phyloP scores from a whole-genome alignment of 192 early-diverging fungal genomes.

The Backusella psychrophila region DNA sequence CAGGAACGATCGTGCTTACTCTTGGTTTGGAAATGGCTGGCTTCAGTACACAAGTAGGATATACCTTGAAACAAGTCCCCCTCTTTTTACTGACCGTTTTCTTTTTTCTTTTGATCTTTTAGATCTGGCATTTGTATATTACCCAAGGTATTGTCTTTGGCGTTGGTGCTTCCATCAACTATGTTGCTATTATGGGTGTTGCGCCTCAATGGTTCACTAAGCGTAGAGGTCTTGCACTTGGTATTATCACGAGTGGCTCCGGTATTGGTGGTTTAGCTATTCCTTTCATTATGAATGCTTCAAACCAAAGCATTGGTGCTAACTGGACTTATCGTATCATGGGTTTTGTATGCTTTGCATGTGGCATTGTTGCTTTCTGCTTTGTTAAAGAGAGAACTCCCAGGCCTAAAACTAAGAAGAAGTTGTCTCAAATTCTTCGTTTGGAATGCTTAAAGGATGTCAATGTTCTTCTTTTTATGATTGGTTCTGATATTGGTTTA shows the following conservation, averaged over 20 bases:
- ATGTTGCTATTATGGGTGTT: conserved; percentile 27
- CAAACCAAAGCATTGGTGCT: conserved; percentile 53
- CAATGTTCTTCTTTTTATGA: conserved; percentile 17
- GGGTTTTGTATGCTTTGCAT: conserved; percentile 25
- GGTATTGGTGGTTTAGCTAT: conserved; percentile 73
- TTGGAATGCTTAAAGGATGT: conserved; percentile 17
- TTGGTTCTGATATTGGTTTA: conserved; percentile 17
- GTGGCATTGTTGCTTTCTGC: background rate
- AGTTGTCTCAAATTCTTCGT: conserved; percentile 12
- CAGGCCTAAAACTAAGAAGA: background rate
- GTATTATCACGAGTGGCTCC: conserved; percentile 59
- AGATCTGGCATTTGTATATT: conserved; percentile 62
- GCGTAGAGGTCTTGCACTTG: conserved; percentile 53
- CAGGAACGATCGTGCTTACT: background rate
- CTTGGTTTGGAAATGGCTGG: conserved; percentile 21
- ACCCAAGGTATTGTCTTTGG: conserved; percentile 61
- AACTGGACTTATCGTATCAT: conserved; percentile 45
- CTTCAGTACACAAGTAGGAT: conserved; percentile 25
- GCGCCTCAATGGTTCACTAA: conserved; percentile 60
- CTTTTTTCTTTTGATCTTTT: too few relatives aligned
- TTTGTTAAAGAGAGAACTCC: conserved; percentile 16
- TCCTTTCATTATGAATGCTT: conserved; percentile 50
- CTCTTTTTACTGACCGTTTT: background rate
- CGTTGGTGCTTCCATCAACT: conserved; percentile 36
- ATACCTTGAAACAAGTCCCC: background rate